phyloP scores from a whole-genome alignment of 352 stramenopile species.

The Phytophthora sp. region DNA sequence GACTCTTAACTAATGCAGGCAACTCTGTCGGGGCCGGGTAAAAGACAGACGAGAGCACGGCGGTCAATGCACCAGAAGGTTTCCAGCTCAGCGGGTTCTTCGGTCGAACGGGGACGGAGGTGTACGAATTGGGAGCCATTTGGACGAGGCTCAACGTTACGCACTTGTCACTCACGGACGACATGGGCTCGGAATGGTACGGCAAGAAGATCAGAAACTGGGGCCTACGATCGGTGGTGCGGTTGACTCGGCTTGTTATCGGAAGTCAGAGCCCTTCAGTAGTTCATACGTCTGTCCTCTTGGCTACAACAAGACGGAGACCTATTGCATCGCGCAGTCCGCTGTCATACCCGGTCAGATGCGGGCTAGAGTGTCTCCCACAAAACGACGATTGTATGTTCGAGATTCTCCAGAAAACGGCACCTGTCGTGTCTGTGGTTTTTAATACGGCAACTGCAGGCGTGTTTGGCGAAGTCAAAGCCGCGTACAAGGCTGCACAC shows the following conservation, averaged over 20 bases:
- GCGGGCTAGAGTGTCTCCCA: constrained; percentile 42
- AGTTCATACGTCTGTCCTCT: constrained; percentile 36
- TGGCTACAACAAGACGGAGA: constrained; percentile 51
- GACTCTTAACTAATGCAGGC: constrained; percentile 17
- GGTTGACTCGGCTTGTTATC: constrained; percentile 31
- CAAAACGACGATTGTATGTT: constrained; percentile 45
- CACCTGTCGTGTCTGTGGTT: constrained; percentile 38
- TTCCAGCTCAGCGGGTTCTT: constrained; percentile 30
- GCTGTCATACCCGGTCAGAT: constrained; percentile 43
- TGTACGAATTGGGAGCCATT: constrained; percentile 25
- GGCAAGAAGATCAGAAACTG: constrained; percentile 40
- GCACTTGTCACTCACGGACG: constrained; percentile 26
- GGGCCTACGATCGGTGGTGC: constrained; percentile 22
- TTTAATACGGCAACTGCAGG: constrained; percentile 42
- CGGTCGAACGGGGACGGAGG: constrained; percentile 17
- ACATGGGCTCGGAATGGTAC: constrained; percentile 32
- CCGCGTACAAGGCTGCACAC: constrained; percentile 14
- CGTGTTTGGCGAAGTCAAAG: constrained; percentile 34
- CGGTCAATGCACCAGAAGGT: constrained; percentile 16
- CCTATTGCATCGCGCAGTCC: constrained; percentile 56
- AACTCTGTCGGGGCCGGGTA: constrained; percentile 22
- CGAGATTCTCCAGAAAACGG: constrained; percentile 43
- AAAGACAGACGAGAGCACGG: constrained; percentile 17
- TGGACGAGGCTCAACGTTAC: constrained; percentile 26
- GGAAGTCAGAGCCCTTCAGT: constrained; percentile 26